Evolutionary conservation across 1,284 basidiomycete species (phyloP), one percentile per base, ranked within the genome.

Genomic region (Cystobasidium slooffiae): DNA sequence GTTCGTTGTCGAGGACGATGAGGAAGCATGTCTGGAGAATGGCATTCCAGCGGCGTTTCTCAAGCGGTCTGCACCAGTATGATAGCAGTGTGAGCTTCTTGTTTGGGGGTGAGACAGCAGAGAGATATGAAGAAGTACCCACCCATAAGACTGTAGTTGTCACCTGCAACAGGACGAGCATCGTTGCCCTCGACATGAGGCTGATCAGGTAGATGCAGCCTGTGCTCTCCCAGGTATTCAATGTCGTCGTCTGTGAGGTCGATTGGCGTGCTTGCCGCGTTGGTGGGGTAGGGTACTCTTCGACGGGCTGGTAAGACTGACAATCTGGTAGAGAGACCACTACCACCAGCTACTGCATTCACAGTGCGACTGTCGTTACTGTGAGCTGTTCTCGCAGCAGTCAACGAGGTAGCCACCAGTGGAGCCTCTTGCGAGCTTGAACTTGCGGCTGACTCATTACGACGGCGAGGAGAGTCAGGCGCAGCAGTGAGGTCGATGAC

Each of bases 201-300:
- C 51, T 46, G 44, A 14, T 44, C 65, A 7, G 69, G 69, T 14
- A 62, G 51, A 8, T 72, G 43, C 18, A 72, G 47, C 61, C 69
- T 63, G 47, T 62, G 56, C 41, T 63, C 59, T 39, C 69, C 69
- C 6, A 72, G 59, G 69, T 52, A 72, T 58, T 72, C 69, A 51
- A 72, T 72, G 37, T 72, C 69, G 24, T 72, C 69, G 49, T 72
- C 69, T 41, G 69, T 72, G 37, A 72, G 61, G 61, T 72, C 69
- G 61, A 72, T 72, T 14, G 69, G 69, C 1, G 41, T 47, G 51
- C 51, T 53, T 39, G 47, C 37, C n/a, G 64, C 39, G 44, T 51
- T 55, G 49, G 41, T 53, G 24, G 64, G 64, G 39, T 66, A 47
- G n/a, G 64, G 64, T 14, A 66, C 16, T 31, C 55, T 56, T 4